phyloP scores from a whole-genome alignment of 1,284 basidiomycete genomes.

The Leccinum variabile region DNA sequence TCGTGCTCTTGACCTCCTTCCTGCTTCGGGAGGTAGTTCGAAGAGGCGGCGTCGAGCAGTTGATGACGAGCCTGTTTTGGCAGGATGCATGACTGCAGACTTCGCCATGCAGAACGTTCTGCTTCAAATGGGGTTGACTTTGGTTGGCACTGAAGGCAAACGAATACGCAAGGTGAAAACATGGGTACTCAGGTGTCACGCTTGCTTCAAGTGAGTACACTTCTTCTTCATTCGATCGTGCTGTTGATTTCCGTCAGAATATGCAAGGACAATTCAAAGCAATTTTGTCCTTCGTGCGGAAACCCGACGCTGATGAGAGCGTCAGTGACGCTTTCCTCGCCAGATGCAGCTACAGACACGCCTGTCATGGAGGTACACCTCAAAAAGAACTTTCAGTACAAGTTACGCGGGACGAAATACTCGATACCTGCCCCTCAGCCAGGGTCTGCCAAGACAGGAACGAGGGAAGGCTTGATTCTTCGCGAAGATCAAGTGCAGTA shows the following conservation, averaged over 20 bases:
- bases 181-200: slow-evolving; percentile 97
- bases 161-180: slow-evolving; percentile 90
- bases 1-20: slow-evolving; percentile 78
- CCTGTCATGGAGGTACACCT: slow-evolving; percentile 84
- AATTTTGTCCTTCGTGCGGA: slow-evolving; percentile 98
- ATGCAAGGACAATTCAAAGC: slow-evolving; percentile 93
- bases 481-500: slow-evolving; percentile 91
- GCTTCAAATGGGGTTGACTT: slow-evolving; percentile 90
- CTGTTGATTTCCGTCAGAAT: slow-evolving; percentile 53
- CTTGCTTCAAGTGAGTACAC: slow-evolving; percentile 93
- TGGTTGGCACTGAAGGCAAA: slow-evolving; percentile 92
- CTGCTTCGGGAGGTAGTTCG: slow-evolving; percentile 41
- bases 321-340: slow-evolving; percentile 82
- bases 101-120: slow-evolving; percentile 99
- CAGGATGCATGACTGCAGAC: slow-evolving; percentile 96
- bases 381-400: slow-evolving; percentile 94
- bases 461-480: slow-evolving; percentile 79
- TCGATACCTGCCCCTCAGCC: slow-evolving; percentile 91
- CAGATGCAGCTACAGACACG: slow-evolving; percentile 54
- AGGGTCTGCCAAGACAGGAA: slow-evolving; percentile 82
- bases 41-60: slow-evolving; percentile 43
- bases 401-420: slow-evolving; percentile 89
- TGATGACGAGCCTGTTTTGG: slow-evolving; percentile 50
- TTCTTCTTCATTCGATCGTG: neutral
- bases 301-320: slow-evolving; percentile 90